phyloP scores from a whole-genome alignment of 2,329 filamentous ascomycete genomes.

The Polychaeton citri region DNA sequence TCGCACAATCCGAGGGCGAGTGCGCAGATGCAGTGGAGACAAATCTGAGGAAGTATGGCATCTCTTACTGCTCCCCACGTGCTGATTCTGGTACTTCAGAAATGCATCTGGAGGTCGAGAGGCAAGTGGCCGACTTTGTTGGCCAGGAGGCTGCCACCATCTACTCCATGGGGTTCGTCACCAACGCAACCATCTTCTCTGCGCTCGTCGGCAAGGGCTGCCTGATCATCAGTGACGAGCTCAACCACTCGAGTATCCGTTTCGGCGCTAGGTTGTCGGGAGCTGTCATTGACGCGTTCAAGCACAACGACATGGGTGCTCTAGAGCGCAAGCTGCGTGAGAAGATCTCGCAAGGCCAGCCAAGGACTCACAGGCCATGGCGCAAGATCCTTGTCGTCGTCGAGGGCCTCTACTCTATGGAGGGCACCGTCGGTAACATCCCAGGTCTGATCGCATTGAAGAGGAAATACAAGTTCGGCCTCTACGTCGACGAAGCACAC shows the following conservation, averaged over 20 bases:
- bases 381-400: constrained; percentile 97
- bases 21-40: constrained; percentile 91
- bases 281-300: constrained; percentile 90
- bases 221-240: constrained; percentile 87
- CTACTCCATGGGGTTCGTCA: constrained; percentile 98
- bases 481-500: constrained; percentile 95
- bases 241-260: constrained; percentile 96
- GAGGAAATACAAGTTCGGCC: constrained; percentile 90
- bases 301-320: constrained; percentile 89
- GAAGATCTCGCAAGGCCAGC: constrained; percentile 89
- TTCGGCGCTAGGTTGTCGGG: constrained; percentile 88
- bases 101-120: constrained; percentile 77
- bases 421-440: constrained; percentile 97
- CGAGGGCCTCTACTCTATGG: constrained; percentile 97
- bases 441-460: constrained; percentile 77
- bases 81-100: constrained; percentile 79
- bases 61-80: constrained; percentile 69
- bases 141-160: constrained; percentile 92
- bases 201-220: constrained; percentile 86
- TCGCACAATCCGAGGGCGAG: constrained; percentile 91
- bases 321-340: constrained; percentile 79
- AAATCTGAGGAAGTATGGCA: constrained; percentile 69
- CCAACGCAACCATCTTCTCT: constrained; percentile 85
- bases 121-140: constrained; percentile 77
- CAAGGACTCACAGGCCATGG: constrained; percentile 96